Evolutionary conservation across 345 rosid species (phyloP), one percentile per base, ranked within the genome.

Genomic region (Acer campestre): DNA sequence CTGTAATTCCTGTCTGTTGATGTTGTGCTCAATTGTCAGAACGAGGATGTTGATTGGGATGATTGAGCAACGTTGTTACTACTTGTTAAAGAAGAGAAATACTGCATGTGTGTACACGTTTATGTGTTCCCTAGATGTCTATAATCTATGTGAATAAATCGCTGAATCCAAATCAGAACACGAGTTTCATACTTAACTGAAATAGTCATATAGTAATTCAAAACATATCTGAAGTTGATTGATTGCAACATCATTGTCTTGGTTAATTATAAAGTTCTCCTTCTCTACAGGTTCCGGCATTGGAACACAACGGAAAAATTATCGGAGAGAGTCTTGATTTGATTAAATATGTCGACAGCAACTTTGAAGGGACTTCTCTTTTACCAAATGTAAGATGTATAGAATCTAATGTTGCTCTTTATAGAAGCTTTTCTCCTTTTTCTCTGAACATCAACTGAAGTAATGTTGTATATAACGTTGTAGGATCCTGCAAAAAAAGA

Each of bases 261-360:
- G 58, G 51, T 58, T 73, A 20, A 55, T 69, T 3, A 61, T n/a
- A 9, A 23, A 58, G 51, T 68, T 61, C 61, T 64, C 13, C 55
- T 62, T 64, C 2, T 77, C 71, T 70, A 10, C 35, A 93, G 99
- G 98, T 95, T 59, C 98, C 98, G 31, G 83, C 99, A 5, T 80
- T 95, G 85, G 99, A 95, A 78, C 99, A 95, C 86, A 86, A 95
- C 77, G 93, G 97, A 5, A 92, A 94, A 85, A 48, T 94, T 63
- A 92, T 79, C 20, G 98, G 98, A 40, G 98, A 95, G 87, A 92
- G 98, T 87, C 85, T 95, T 20, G 96, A 95, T 77, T 81, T 95
- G 85, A 81, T 92, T 59, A 89, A 88, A 72, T 95, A 94, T 73
- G 55, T 94, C 6, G 96, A 95, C n/a, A 80, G 77, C 86, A 93